phyloP scores from a whole-genome alignment of 2,329 filamentous ascomycete genomes.

The Cladosporium sp. region DNA sequence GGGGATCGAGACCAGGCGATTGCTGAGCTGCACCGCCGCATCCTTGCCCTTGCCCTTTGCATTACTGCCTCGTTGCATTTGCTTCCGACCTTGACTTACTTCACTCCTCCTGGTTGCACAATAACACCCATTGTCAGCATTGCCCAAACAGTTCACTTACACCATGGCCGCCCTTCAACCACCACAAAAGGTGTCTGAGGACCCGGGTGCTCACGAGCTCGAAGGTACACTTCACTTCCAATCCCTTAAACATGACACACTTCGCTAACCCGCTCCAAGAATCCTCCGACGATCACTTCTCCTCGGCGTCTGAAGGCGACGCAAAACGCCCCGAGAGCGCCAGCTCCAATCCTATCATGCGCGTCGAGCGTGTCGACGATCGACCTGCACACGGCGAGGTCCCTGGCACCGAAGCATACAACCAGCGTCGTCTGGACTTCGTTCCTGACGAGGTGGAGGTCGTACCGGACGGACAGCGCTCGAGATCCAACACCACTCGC shows the following conservation, averaged over 20 bases:
- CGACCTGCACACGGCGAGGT: slow-evolving; percentile 56
- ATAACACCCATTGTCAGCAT: too few relatives aligned
- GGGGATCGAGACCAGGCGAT: background rate
- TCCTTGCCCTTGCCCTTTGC: background rate
- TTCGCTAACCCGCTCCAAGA: slow-evolving; percentile 18
- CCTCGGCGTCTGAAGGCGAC: slow-evolving; percentile 58
- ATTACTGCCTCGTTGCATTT: background rate
- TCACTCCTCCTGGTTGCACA: background rate
- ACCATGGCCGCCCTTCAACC: slow-evolving; percentile 27
- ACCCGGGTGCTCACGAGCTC: slow-evolving; percentile 26
- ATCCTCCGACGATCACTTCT: slow-evolving; percentile 58
- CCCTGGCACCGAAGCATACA: slow-evolving; percentile 57
- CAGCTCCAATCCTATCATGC: slow-evolving; percentile 49
- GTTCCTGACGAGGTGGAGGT: slow-evolving; percentile 61
- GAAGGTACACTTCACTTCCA: slow-evolving; percentile 11
- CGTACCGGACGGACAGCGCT: slow-evolving; percentile 42
- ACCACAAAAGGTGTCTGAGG: slow-evolving; percentile 27
- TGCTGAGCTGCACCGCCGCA: background rate
- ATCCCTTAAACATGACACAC: too few relatives aligned
- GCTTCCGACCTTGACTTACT: background rate
- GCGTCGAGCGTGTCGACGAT: slow-evolving; percentile 59
- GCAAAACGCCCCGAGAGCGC: slow-evolving; percentile 28
- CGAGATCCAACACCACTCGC: slow-evolving; percentile 36
- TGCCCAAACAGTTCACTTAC: background rate
- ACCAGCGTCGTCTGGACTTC: slow-evolving; percentile 53